These are phyloP conservation scores for Beauveria pseudobassiana DNA, from an alignment of 2,329 filamentous ascomycete genomes.

Conservation along the genomic window DNA sequence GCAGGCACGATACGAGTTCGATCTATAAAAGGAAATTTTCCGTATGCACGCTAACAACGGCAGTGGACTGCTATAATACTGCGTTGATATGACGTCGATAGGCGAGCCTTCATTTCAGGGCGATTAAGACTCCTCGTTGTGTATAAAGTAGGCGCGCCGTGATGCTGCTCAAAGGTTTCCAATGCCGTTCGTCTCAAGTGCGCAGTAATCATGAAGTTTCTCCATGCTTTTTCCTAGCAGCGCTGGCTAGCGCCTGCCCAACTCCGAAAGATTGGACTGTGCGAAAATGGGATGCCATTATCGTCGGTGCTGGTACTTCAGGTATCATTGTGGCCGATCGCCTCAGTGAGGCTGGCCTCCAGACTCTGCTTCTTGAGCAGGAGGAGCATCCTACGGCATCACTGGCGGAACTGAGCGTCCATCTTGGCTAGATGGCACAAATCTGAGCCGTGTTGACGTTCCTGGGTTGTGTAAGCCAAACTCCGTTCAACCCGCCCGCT, in stretches of 20 bases:
- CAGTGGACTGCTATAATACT: neutral
- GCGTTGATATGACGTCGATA: slow-evolving; percentile 7
- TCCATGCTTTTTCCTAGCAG: neutral
- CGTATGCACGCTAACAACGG: neutral
- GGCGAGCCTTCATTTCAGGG: neutral
- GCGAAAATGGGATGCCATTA: slow-evolving; percentile 24
- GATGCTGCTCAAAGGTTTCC: neutral
- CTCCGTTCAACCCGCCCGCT: slow-evolving; percentile 5
- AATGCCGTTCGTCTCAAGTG: neutral
- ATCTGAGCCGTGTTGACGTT: slow-evolving; percentile 44
- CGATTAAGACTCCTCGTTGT: neutral
- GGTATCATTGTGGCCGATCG: slow-evolving; percentile 45
- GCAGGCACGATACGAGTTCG: slow-evolving; percentile 1
- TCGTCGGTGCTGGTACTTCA: slow-evolving; percentile 43
- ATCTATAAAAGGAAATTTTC: slow-evolving; percentile 5
- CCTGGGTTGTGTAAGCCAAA: slow-evolving; percentile 35
- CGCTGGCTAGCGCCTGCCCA: slow-evolving; percentile 7
- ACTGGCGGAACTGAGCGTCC: slow-evolving; percentile 40
- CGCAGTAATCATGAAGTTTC: neutral
- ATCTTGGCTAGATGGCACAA: slow-evolving; percentile 38
- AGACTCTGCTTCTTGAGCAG: slow-evolving; percentile 44
- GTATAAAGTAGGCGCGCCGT: neutral
- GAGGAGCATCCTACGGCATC: slow-evolving; percentile 41
- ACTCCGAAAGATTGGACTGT: slow-evolving; percentile 13
- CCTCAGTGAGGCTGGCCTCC: slow-evolving; percentile 43